These are phyloP conservation scores for Omphalea diandra DNA, from an alignment of 441 rosid species.

Conservation along the genomic window DNA sequence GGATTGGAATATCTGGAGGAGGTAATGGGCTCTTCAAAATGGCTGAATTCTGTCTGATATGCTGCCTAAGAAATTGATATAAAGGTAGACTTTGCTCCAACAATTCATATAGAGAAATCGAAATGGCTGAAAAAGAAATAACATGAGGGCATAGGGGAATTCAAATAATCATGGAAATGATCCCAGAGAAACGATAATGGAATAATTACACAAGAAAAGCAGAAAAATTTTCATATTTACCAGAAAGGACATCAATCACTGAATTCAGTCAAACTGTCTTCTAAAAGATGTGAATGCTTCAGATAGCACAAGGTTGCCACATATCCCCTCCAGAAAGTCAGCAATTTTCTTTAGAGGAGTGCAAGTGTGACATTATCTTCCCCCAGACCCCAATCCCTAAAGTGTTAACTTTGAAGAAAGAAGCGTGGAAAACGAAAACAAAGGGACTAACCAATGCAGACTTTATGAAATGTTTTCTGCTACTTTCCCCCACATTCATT, in stretches of 20 bases:
- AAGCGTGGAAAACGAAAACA: not conserved
- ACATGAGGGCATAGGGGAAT: conserved; percentile 17
- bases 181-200: not conserved
- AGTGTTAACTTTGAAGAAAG: not conserved
- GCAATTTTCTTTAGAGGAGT: not conserved
- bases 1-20: conserved; percentile 75
- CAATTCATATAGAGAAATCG: conserved; percentile 57
- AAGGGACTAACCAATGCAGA: not conserved
- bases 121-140: conserved; percentile 55
- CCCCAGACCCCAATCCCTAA: not conserved
- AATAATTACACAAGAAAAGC: not conserved
- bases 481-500: not conserved
- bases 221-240: not conserved
- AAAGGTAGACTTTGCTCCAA: conserved; percentile 81
- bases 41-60: conserved; percentile 40
- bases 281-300: not conserved
- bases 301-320: not conserved
- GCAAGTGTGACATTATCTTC: not conserved
- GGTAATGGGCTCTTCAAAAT: conserved; percentile 50
- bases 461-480: conserved; percentile 1
- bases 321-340: not conserved
- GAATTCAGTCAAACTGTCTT: too few relatives aligned
- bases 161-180: not conserved
- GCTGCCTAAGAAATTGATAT: conserved; percentile 66
- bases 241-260: not conserved